phyloP scores from a whole-genome alignment of 139 green algal genomes.

The Picochlorum sp. region DNA sequence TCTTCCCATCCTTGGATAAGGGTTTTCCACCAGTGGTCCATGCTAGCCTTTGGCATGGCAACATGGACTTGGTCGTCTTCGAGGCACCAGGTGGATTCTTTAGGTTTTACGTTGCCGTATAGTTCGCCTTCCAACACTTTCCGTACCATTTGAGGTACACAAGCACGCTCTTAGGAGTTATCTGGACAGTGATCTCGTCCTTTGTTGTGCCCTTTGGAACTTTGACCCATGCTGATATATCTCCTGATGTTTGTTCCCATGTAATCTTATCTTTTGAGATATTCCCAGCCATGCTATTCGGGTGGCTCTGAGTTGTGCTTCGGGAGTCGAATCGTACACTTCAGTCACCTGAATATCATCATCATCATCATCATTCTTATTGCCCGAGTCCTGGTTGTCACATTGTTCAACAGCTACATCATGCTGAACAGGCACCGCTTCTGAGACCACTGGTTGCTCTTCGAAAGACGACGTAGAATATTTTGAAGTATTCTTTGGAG shows the following conservation, averaged over 20 bases:
- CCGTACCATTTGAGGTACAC: constrained; percentile 6
- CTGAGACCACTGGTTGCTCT: too few relatives aligned
- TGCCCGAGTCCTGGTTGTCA: neutral
- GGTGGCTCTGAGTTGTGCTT: neutral
- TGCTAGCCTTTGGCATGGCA: constrained; percentile 54
- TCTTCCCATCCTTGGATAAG: constrained; percentile 59
- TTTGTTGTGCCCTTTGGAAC: constrained; percentile 18
- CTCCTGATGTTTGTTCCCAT: constrained; percentile 21
- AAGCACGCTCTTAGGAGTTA: neutral
- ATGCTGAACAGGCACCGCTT: too few relatives aligned
- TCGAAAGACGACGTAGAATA: too few relatives aligned
- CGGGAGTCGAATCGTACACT: constrained; percentile 16
- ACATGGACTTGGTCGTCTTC: constrained; percentile 41
- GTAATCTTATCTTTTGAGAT: neutral
- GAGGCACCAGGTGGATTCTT: constrained; percentile 49
- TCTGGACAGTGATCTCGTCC: constrained; percentile 4
- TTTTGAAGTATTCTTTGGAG: too few relatives aligned
- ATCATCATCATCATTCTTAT: neutral
- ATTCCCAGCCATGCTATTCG: constrained; percentile 6
- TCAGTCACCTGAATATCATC: constrained; percentile 15
- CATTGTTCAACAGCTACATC: neutral
- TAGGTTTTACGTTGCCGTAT: constrained; percentile 21
- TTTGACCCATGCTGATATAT: constrained; percentile 8
- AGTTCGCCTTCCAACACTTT: constrained; percentile 14
- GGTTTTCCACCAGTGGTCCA: constrained; percentile 44